These are phyloP conservation scores for Acidiella bohemica DNA, from an alignment of 495 filamentous ascomycete species.

Conservation along the genomic window DNA sequence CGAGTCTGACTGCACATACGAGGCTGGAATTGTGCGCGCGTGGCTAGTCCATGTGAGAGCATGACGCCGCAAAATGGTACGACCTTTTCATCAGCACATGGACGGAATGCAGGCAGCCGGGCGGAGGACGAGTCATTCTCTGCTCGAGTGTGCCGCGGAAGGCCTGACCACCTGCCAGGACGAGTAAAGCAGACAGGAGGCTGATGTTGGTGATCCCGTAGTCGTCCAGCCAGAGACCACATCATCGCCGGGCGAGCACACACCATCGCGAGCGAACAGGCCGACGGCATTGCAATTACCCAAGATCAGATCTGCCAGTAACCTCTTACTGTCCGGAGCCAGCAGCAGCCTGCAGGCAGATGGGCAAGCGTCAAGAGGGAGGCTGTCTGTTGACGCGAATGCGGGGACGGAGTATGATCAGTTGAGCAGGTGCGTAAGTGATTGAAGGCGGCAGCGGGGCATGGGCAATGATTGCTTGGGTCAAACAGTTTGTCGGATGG, in stretches of 20 bases:
- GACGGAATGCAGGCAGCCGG: background rate
- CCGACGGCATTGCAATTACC: slow-evolving; percentile 13
- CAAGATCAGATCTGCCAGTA: slow-evolving; percentile 13
- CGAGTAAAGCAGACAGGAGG: background rate
- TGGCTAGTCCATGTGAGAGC: background rate
- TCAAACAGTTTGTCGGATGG: background rate
- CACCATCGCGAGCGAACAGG: background rate
- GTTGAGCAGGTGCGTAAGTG: slow-evolving; percentile 17
- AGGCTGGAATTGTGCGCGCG: background rate
- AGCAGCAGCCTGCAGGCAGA: slow-evolving; percentile 2
- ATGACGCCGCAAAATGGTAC: slow-evolving; percentile 5
- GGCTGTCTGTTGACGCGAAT: slow-evolving; percentile 8
- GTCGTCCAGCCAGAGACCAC: background rate
- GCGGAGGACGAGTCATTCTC: background rate
- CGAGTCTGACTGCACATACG: background rate
- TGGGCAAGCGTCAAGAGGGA: slow-evolving; percentile 1
- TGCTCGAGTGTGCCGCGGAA: background rate
- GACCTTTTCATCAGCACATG: background rate
- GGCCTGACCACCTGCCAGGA: background rate
- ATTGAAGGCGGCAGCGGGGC: too few species aligned
- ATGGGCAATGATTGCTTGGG: background rate
- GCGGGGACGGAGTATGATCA: slow-evolving; percentile 13
- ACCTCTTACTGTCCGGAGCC: background rate
- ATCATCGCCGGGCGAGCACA: background rate
- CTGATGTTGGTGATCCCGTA: too few species aligned